These are phyloP conservation scores for Cyanidioschyzon merolae DNA, from an alignment of 23 red algal species.

Conservation along the genomic window DNA sequence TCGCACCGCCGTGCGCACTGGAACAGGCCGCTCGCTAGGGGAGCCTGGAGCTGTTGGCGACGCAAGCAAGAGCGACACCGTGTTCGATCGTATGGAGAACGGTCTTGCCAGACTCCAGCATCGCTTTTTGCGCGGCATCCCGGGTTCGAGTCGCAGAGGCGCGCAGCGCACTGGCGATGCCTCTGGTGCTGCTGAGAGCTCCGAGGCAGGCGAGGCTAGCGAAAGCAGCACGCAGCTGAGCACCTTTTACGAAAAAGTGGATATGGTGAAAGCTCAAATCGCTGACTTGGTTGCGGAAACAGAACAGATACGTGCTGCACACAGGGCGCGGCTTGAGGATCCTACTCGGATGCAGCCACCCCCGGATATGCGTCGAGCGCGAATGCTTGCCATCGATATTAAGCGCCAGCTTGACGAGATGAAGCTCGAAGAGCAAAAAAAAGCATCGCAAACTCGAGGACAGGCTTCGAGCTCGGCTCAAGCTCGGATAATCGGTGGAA, in stretches of 20 bases:
- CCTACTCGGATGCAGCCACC: slow-evolving; percentile 12
- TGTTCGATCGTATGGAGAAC: slow-evolving; percentile 19
- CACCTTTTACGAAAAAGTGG: slow-evolving; percentile 24
- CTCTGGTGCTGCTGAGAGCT: background rate
- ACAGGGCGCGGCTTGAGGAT: slow-evolving; percentile 24
- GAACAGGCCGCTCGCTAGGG: too few species aligned
- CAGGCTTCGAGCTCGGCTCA: slow-evolving; percentile 11
- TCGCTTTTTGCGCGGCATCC: background rate
- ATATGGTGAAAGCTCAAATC: slow-evolving; percentile 21
- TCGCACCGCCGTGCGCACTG: too few species aligned
- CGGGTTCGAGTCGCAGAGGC: background rate
- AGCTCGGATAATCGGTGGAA: slow-evolving; percentile 24
- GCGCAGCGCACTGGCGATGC: background rate
- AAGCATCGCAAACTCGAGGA: background rate
- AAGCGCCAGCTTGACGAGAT: slow-evolving; percentile 19
- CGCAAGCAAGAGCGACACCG: slow-evolving; percentile 6
- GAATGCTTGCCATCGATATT: slow-evolving; percentile 21
- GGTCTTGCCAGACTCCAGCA: slow-evolving; percentile 21
- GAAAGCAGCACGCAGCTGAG: slow-evolving; percentile 12
- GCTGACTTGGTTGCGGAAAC: slow-evolving; percentile 23
- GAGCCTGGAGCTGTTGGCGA: too few species aligned
- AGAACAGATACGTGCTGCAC: background rate
- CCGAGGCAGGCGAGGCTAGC: background rate
- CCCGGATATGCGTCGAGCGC: slow-evolving; percentile 20
- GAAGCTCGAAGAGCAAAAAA: slow-evolving; percentile 9